These are phyloP conservation scores for Piper betle DNA, from an alignment of 164 flowering plant genomes.

Conservation along the genomic window DNA sequence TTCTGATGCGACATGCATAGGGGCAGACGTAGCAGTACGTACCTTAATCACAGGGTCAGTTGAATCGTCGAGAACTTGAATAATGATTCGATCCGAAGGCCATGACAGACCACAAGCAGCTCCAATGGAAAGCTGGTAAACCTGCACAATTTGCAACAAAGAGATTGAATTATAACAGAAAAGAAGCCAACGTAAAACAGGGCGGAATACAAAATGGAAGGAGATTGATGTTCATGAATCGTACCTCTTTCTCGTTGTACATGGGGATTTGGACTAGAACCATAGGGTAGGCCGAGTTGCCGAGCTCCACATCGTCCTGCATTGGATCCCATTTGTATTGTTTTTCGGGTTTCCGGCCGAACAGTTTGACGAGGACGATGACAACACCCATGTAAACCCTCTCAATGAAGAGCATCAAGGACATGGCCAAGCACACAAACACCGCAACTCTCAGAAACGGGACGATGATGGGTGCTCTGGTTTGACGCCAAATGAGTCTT, in stretches of 20 bases:
- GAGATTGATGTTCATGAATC: neutral
- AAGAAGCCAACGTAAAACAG: neutral
- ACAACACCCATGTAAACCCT: slow-evolving; percentile 89
- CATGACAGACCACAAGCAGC: slow-evolving; percentile 92
- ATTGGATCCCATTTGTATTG: slow-evolving; percentile 77
- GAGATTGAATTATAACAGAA: too few species aligned
- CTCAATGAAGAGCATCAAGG: slow-evolving; percentile 81
- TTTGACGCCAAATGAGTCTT: slow-evolving; percentile 47
- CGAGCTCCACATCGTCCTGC: slow-evolving; percentile 60
- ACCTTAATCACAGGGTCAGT: slow-evolving; percentile 72
- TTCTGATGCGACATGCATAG: too few species aligned
- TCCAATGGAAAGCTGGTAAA: slow-evolving; percentile 73
- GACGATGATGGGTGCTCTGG: slow-evolving; percentile 61
- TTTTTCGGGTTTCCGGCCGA: slow-evolving; percentile 81
- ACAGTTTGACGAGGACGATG: slow-evolving; percentile 59
- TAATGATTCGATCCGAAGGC: slow-evolving; percentile 71
- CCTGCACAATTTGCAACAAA: slow-evolving; percentile 25
- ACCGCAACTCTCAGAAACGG: slow-evolving; percentile 47
- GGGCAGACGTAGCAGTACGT: too few species aligned
- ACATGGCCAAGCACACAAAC: slow-evolving; percentile 48
- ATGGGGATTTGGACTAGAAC: slow-evolving; percentile 88
- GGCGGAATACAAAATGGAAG: neutral
- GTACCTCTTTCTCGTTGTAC: slow-evolving; percentile 81
- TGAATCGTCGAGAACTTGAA: slow-evolving; percentile 88
- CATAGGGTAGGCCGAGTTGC: slow-evolving; percentile 60